Evolutionary conservation across 768 basidiomycete genomes (phyloP), one percentile per base, ranked within the genome.

Genomic region (Calocybe cyanea): DNA sequence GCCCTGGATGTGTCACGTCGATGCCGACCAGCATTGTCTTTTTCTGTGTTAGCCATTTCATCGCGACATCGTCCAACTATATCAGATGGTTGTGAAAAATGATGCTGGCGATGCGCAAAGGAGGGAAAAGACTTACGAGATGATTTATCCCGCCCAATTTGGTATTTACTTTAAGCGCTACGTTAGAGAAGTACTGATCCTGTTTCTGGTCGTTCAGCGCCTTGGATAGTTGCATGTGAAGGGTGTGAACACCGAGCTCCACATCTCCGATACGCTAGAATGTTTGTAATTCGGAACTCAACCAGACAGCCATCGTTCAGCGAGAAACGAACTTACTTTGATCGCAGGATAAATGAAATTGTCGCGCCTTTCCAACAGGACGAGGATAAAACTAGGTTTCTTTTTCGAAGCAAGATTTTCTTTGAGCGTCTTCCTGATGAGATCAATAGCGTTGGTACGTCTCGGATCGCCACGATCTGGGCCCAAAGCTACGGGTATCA

Each of bases 81-180:
- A 28, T 28, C 25, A 28, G 11, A 11, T 28, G 25, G 25, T 28
- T 28, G 11, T 5, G 6, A 28, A 28, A 28, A 11, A 28, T n/a
- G n/a, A n/a, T n/a, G 25, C 5, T 5, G 25, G 25, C 11, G 25
- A 11, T 32, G 8, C 18, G 30, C 30, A 21, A 8, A 28, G 28
- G 5, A 39, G 19, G 2, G 7, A 36, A 35, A 19, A 11, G 19
- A 51, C 63, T 24, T 50, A 76, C 72, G 40, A 73, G 50, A 62
- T 92, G 90, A 53, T 92, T 92, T 17, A 84, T 66, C 0, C 90
- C 90, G 4, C 87, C 87, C 1, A 91, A 78, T 63, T 92, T 92
- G 25, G 81, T 80, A 54, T 92, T 92, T 7, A 88, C 75, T 55
- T 92, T 92, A 45, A 92, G 64, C 0, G 85, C 85, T 28, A 90